A percentile compares a stretch with the other conserved stretches of the same genome.
phyloP scores from a whole-genome alignment of 1,284 basidiomycete genomes.

The Pyrrhoderma lamaoense region DNA sequence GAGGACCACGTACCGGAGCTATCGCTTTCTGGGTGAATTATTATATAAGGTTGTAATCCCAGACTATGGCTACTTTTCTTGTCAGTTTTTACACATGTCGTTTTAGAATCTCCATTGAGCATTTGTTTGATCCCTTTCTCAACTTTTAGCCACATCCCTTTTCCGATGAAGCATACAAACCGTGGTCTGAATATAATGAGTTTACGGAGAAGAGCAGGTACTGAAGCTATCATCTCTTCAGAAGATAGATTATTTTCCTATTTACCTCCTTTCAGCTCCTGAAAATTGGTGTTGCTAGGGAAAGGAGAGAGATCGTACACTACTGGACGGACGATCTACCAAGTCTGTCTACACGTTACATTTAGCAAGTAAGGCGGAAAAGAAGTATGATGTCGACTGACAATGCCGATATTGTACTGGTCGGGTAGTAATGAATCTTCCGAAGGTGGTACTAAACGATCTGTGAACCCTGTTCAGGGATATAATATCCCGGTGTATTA shows the following conservation, averaged over 20 bases:
- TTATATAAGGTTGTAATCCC: conserved; percentile 47
- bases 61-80: conserved; percentile 18
- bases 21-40: conserved; percentile 27
- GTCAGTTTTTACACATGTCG: not conserved
- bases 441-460: conserved; percentile 25
- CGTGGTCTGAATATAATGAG: conserved; percentile 46
- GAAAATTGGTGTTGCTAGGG: no score
- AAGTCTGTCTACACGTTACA: conserved; percentile 38
- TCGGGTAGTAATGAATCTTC: conserved; percentile 25
- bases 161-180: conserved; percentile 46
- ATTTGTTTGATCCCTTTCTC: conserved; percentile 27
- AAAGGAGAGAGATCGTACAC: conserved; percentile 23
- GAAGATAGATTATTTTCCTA: conserved; percentile 55
- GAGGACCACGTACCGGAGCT: not conserved
- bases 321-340: conserved; percentile 32
- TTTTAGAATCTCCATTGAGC: not conserved
- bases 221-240: conserved; percentile 43
- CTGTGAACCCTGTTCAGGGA: conserved; percentile 31
- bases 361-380: not conserved
- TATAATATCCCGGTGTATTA: no score
- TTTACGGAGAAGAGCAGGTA: conserved; percentile 48
- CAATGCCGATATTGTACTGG: conserved; percentile 31
- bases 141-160: conserved; percentile 39
- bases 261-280: not conserved
- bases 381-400: conserved; percentile 15